Evolutionary conservation across 768 basidiomycete genomes (phyloP).

Genomic region (Hygrophoropsis aurantiaca): DNA sequence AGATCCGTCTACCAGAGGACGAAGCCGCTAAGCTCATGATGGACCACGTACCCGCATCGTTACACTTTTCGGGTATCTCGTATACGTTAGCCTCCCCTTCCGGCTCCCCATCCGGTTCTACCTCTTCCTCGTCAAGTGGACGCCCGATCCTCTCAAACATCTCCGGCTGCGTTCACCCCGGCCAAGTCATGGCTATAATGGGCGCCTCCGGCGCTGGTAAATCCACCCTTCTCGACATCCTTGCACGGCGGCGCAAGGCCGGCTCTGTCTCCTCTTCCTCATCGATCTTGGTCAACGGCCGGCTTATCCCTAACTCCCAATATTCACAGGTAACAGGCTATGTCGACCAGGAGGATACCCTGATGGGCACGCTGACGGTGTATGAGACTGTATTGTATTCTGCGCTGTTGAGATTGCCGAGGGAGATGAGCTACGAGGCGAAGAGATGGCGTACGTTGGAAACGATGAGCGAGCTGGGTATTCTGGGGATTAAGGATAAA

Average conservation of each 20-base stretch:
- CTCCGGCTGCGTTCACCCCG: slow-evolving; percentile 81
- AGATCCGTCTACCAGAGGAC: slow-evolving; percentile 76
- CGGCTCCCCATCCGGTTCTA: neutral
- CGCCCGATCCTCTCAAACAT: slow-evolving; percentile 77
- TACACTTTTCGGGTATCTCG: slow-evolving; percentile 86
- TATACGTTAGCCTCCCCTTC: slow-evolving; percentile 75
- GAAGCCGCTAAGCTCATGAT: slow-evolving; percentile 86
- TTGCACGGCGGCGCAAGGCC: slow-evolving; percentile 86
- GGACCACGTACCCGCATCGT: slow-evolving; percentile 89
- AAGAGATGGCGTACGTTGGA: slow-evolving; percentile 94
- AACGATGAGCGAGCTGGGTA: slow-evolving; percentile 95
- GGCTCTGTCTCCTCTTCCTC: slow-evolving; percentile 72
- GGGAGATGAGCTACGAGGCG: slow-evolving; percentile 95
- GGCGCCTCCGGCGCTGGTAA: slow-evolving; percentile 97
- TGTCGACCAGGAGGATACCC: slow-evolving; percentile 97
- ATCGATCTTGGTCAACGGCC: slow-evolving; percentile 81
- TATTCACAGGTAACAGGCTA: slow-evolving; percentile 88
- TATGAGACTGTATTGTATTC: slow-evolving; percentile 97
- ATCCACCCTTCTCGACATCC: slow-evolving; percentile 93
- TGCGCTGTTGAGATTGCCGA: slow-evolving; percentile 83
- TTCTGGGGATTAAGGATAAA: slow-evolving; percentile 84
- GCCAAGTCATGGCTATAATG: slow-evolving; percentile 94
- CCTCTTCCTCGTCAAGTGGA: too few relatives aligned
- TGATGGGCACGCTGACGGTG: slow-evolving; percentile 96
- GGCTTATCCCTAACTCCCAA: slow-evolving; percentile 76